Evolutionary conservation across 75 land plant genomes (phyloP).

Genomic region (Ceratopteris richardii): DNA sequence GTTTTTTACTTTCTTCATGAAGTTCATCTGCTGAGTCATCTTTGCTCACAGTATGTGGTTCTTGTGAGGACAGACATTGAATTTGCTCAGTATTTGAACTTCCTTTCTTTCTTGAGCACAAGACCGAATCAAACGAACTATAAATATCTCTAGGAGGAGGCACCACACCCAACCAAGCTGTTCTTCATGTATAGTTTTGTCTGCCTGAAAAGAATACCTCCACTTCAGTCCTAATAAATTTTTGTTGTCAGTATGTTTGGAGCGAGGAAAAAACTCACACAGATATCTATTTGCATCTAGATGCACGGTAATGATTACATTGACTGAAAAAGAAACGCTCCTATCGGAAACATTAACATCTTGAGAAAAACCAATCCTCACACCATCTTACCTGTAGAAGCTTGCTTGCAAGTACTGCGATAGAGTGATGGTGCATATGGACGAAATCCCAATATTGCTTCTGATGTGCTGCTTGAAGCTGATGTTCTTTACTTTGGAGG

Average conservation of each 20-base stretch:
- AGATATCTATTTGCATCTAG: too few relatives aligned
- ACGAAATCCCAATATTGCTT: conserved; percentile 13
- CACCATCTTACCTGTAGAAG: conserved; percentile 21
- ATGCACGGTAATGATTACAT: neutral
- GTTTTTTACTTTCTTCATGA: too few relatives aligned
- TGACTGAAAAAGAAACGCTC: neutral
- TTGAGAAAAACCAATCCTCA: too few relatives aligned
- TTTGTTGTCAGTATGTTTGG: too few relatives aligned
- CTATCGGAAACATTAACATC: too few relatives aligned
- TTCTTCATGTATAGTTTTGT: conserved; percentile 21
- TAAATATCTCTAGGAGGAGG: conserved; percentile 11
- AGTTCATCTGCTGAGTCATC: too few relatives aligned
- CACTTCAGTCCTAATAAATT: too few relatives aligned
- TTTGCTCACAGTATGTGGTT: too few relatives aligned
- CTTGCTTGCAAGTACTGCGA: conserved; percentile 18
- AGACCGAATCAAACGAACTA: conserved; percentile 4
- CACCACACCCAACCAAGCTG: conserved; percentile 31
- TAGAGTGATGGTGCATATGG: conserved; percentile 23
- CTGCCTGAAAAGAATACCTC: conserved; percentile 13
- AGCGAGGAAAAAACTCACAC: too few relatives aligned
- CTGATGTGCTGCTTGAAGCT: conserved; percentile 15
- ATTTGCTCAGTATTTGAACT: neutral
- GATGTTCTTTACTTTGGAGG: conserved; percentile 25
- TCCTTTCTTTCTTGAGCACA: neutral
- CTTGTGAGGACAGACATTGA: too few relatives aligned